Evolutionary conservation across 2,329 filamentous ascomycete genomes (phyloP).

Genomic region (Monilinia vaccinii-corymbosi): DNA sequence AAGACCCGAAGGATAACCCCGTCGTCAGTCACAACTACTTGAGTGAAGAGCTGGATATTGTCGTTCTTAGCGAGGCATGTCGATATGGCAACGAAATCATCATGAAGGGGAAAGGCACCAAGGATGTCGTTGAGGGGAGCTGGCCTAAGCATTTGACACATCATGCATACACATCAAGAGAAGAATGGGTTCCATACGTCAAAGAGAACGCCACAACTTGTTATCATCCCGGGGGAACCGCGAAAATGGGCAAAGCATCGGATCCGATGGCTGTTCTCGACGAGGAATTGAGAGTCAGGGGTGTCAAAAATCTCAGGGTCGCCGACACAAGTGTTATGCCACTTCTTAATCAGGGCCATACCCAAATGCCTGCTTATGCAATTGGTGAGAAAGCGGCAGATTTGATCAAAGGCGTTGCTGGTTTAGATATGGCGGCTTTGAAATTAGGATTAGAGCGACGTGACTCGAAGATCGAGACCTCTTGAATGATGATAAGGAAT

Average conservation of each 20-base stretch:
- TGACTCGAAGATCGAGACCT: neutral
- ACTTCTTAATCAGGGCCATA: conserved; percentile 40
- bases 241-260: conserved; percentile 42
- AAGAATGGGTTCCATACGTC: conserved; percentile 50
- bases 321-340: conserved; percentile 26
- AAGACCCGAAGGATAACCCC: conserved; percentile 42
- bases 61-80: conserved; percentile 51
- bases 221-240: conserved; percentile 49
- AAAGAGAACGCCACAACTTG: conserved; percentile 52
- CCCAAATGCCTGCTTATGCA: conserved; percentile 49
- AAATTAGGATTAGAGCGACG: neutral
- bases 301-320: conserved; percentile 23
- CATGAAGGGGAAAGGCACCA: conserved; percentile 47
- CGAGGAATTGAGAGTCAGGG: conserved; percentile 19
- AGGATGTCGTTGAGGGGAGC: conserved; percentile 48
- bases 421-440: neutral
- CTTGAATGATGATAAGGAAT: neutral
- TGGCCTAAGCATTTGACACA: conserved; percentile 47
- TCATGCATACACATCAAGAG: conserved; percentile 42
- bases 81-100: conserved; percentile 51
- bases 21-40: conserved; percentile 51
- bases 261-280: conserved; percentile 35
- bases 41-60: conserved; percentile 46
- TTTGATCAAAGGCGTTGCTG: conserved; percentile 36
- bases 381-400: conserved; percentile 47